Evolutionary conservation across 2,329 filamentous ascomycete genomes (phyloP), one percentile per base, ranked within the genome.

Genomic region (Elsinoe perseae): DNA sequence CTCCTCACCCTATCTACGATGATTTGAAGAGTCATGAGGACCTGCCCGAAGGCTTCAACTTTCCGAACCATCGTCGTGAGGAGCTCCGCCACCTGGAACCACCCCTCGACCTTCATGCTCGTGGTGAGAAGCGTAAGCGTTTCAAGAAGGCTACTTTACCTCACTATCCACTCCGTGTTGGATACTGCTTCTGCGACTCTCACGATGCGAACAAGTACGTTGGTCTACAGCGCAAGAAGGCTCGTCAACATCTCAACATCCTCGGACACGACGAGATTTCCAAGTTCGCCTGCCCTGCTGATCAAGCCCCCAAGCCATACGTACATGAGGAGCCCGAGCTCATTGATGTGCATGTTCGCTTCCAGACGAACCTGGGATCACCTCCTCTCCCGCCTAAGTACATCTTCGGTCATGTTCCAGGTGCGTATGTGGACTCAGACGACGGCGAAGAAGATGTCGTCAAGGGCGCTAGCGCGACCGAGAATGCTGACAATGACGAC

Each of bases 91-190:
- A 36, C 12, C 32, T 36, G 12, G 44, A 50, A 25, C 12, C 6
- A 8, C 44, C 44, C 4, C 18, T 50, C 10, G 44, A 28, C 23
- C 44, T 14, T 18, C 18, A 30, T 32, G 44, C 25, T 12, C 44
- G 16, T 18, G 44, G 44, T 4, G 10, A 18, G 23, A 50, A 50
- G 44, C 44, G 44, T 25, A 50, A 50, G 48, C 48, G 32, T 38
- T 2, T n/a, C n/a, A 36, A 8, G 18, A 25, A 52, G 4, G 48
- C n/a, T 23, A 28, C 21, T 20, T 30, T 32, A 18, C 48, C 20
- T 52, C 28, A 28, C 32, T n/a, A 7, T 6, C 25, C 28, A 6
- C 48, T 14, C 16, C 10, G n/a, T 9, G 44, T 25, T 12, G 20
- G n/a, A 9, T 12, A 23, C 20, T 44, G 40, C 40, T 44, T 44